A percentile compares a stretch with the other conserved stretches of the same genome.
Evolutionary conservation across 1,139 yeast genomes (phyloP).

Genomic region (Nakaseomyces kungkrabaensis): DNA sequence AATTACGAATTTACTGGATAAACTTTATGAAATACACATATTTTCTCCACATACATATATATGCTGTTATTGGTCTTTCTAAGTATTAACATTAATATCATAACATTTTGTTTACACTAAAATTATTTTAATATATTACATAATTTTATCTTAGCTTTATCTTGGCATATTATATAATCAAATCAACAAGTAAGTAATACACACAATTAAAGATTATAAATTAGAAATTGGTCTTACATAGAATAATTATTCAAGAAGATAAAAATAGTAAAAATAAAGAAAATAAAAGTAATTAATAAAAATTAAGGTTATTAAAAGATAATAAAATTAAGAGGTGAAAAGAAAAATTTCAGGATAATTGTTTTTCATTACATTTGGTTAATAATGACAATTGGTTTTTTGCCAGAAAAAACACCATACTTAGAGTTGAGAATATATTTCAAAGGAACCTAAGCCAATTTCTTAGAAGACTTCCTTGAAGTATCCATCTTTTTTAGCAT

Average conservation of each 20-base stretch:
- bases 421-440: background rate
- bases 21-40: background rate
- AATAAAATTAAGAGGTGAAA: background rate
- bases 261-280: background rate
- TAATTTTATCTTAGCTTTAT: no score
- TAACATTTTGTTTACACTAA: no score
- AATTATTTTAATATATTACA: no score
- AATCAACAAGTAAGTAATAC: no score
- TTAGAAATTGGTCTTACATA: background rate
- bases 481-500: slow-evolving; percentile 1
- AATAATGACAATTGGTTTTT: background rate
- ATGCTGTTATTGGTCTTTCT: no score
- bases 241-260: background rate
- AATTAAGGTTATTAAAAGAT: background rate
- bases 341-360: no score
- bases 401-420: background rate
- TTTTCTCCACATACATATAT: background rate
- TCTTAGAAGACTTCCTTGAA: slow-evolving; percentile 2
- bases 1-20: no score
- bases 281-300: background rate
- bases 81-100: no score
- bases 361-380: background rate
- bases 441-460: background rate
- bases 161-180: no score
- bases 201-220: background rate